Base-by-base conservation (phyloP, 805 yeast species). In the Pichia eremophila region DNA sequence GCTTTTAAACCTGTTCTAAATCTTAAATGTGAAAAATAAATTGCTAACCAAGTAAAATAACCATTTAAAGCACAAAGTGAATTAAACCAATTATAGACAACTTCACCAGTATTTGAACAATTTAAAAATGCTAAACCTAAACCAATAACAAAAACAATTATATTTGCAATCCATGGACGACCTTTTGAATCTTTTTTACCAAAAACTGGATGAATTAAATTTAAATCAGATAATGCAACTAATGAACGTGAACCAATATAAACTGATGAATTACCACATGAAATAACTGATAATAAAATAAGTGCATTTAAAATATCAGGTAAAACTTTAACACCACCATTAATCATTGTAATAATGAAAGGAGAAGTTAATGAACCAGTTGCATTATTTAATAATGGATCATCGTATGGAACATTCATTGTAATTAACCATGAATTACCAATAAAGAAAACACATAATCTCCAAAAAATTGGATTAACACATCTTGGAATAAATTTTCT, bases 241-340 rank as follows among this genome's bases (percentile, higher is more conserved):
- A 82, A 60, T 15, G 85, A 72, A 67, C 88, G 73, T 40, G 85
- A 52, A 37, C 56, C 64, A 55, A 71, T 65, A 51, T 69, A 67
- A 46, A 81, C 74, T 5, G 83, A 78, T 3, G 85, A 78, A 56
- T 80, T 74, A 42, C 78, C 84, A 43, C 62, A 84, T 36, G 80
- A 74, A 46, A 77, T 62, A 32, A 77, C 74, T 17, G 81, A 72
- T 8, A 78, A 73, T 62, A 78, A 57, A 51, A 78, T 76, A 31
- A 78, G 75, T 3, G 78, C 81, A 60, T 78, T 78, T 61, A 82
- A 74, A 51, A 82, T 71, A 47, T 78, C 76, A 28, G 86, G 86
- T 40, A 80, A 69, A 28, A 75, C 79, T 47, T 68, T 70, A 63
- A 65, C 72, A 45, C 74, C 75, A 8, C 71, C 75, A 50, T 66